Percentiles rank a stretch among this genome's conserved stretches.
phyloP scores from a whole-genome alignment of 2,329 filamentous ascomycete species.

The Bipolaris sorokiniana region DNA sequence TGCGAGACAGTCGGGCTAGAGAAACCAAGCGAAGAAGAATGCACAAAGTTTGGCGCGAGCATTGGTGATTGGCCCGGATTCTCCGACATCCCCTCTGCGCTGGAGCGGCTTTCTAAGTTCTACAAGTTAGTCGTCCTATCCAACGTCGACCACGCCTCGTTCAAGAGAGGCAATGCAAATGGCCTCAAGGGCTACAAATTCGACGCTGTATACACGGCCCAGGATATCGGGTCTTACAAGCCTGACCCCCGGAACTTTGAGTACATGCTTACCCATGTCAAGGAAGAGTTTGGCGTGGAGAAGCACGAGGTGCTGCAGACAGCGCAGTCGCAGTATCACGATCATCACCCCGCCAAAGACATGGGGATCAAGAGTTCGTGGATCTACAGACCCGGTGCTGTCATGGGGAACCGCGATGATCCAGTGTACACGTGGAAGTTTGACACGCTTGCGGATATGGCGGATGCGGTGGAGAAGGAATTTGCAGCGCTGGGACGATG shows the following conservation, averaged over 20 bases:
- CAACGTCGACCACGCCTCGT: conserved; percentile 64
- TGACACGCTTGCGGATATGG: conserved; percentile 65
- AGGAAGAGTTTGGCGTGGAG: conserved; percentile 62
- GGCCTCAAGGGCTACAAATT: conserved; percentile 63
- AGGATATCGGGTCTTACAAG: conserved; percentile 76
- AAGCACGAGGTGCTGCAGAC: conserved; percentile 68
- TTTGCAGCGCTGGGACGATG: conserved; percentile 19
- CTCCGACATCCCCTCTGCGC: conserved; percentile 61
- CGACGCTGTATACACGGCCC: conserved; percentile 70
- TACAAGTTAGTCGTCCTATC: conserved; percentile 67
- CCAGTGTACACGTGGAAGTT: conserved; percentile 61
- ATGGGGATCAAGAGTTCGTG: conserved; percentile 67
- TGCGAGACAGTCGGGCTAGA: conserved; percentile 53
- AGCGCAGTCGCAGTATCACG: conserved; percentile 70
- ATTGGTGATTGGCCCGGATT: conserved; percentile 65
- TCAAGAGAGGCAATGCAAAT: conserved; percentile 55
- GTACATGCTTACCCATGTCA: conserved; percentile 64
- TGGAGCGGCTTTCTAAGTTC: conserved; percentile 56
- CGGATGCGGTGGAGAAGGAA: conserved; percentile 58
- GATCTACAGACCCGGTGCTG: conserved; percentile 63
- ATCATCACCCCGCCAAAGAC: conserved; percentile 69
- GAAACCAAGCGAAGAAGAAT: conserved; percentile 49
- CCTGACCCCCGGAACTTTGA: conserved; percentile 69
- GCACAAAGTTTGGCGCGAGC: conserved; percentile 58
- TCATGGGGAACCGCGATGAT: conserved; percentile 55